A percentile compares a stretch with the other conserved stretches of the same genome.
phyloP scores from a whole-genome alignment of 2,329 filamentous ascomycete genomes.

The Penicillium sclerotigenum region DNA sequence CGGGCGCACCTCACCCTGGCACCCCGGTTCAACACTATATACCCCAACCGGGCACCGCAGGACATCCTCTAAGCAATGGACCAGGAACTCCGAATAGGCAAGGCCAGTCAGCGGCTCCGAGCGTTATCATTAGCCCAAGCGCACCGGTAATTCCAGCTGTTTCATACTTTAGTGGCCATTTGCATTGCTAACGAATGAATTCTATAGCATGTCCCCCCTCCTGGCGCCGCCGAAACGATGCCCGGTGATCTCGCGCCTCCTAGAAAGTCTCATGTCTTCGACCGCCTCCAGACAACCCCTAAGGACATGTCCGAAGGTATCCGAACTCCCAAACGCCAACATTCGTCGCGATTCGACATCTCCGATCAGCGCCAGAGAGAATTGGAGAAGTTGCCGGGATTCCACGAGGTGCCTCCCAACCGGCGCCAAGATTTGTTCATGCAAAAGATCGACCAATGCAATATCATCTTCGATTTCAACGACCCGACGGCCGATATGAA shows the following conservation, averaged over 20 bases:
- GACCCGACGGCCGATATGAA: slow-evolving; percentile 98
- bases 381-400: slow-evolving; percentile 93
- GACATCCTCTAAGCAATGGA: slow-evolving; percentile 48
- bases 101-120: slow-evolving; percentile 67
- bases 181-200: slow-evolving; percentile 8
- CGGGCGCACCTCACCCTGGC: slow-evolving; percentile 30
- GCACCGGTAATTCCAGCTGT: slow-evolving; percentile 66
- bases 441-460: slow-evolving; percentile 99
- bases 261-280: slow-evolving; percentile 88
- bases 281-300: slow-evolving; percentile 85
- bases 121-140: slow-evolving; percentile 91
- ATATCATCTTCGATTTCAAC: slow-evolving; percentile 99
- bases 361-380: slow-evolving; percentile 86
- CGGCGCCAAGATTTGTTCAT: slow-evolving; percentile 95
- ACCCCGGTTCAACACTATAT: slow-evolving; percentile 39
- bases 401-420: slow-evolving; percentile 95
- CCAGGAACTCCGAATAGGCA: slow-evolving; percentile 61
- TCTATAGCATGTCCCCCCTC: slow-evolving; percentile 78
- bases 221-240: slow-evolving; percentile 95
- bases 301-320: slow-evolving; percentile 96
- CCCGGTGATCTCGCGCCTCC: slow-evolving; percentile 93
- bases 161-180: neutral
- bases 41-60: slow-evolving; percentile 34
- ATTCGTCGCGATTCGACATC: slow-evolving; percentile 96
- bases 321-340: slow-evolving; percentile 90